These are phyloP conservation scores for Coprinopsis strossmayeri DNA, from an alignment of 768 basidiomycete genomes.

Conservation along the genomic window DNA sequence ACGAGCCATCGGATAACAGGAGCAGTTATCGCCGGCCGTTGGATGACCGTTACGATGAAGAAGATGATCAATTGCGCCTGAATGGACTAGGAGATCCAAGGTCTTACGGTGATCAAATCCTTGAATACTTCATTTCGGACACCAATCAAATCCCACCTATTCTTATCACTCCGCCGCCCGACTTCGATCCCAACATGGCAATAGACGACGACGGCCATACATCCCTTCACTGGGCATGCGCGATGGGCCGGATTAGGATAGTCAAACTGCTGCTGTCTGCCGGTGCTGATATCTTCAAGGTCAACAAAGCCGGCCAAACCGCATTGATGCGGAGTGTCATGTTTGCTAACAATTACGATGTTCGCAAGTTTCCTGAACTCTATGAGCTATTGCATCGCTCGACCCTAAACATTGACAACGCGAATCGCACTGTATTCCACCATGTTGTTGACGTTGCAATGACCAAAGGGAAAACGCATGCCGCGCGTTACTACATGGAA, in stretches of 20 bases:
- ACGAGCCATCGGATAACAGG: constrained; percentile 29
- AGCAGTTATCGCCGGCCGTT: constrained; percentile 41
- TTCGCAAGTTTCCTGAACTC: constrained; percentile 96
- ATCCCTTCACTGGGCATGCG: constrained; percentile 96
- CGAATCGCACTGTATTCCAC: constrained; percentile 96
- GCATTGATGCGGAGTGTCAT: constrained; percentile 98
- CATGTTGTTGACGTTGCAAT: constrained; percentile 97
- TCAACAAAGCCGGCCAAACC: constrained; percentile 95
- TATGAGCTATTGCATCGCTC: constrained; percentile 97
- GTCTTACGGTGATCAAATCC: constrained; percentile 89
- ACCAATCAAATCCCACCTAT: constrained; percentile 85
- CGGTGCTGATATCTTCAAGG: constrained; percentile 94
- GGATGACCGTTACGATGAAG: constrained; percentile 43
- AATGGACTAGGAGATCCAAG: constrained; percentile 50
- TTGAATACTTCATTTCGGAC: constrained; percentile 99
- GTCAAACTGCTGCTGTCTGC: constrained; percentile 91
- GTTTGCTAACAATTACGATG: constrained; percentile 99
- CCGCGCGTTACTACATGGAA: constrained; percentile 98
- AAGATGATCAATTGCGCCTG: constrained; percentile 31
- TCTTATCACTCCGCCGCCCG: constrained; percentile 79
- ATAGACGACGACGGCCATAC: constrained; percentile 99
- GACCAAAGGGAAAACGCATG: constrained; percentile 96
- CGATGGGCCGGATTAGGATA: constrained; percentile 95
- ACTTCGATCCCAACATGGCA: constrained; percentile 92
- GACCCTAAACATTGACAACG: constrained; percentile 97